Evolutionary conservation across 345 rosid species (phyloP), one percentile per base, ranked within the genome.

Genomic region (Mangifera indica): DNA sequence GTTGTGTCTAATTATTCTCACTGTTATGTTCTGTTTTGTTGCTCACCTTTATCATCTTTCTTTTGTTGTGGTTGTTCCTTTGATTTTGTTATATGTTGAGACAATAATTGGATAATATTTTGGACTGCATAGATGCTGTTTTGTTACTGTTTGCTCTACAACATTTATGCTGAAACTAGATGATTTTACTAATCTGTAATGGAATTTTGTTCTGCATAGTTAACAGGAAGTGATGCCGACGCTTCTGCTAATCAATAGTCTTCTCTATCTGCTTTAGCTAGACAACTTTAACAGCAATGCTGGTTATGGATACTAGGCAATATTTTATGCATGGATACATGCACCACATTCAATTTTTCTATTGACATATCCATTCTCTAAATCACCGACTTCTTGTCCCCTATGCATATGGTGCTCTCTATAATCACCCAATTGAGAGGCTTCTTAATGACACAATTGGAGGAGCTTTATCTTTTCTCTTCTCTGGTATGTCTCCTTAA

Each of bases 321-420:
- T 91, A 91, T 79, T 89, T 91, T 56, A 81, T 91, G 89, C 97
- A 91, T 76, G 80, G 97, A 75, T 91, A 80, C 72, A 86, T 89
- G 91, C 95, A 91, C 78, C 84, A 86, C 72, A 89, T 88, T 87
- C 87, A 89, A 86, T 89, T 87, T 82, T 79, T 91, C 55, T 91
- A 91, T 78, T 85, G 81, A 56, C 97, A 89, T 53, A 78, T 91
- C 72, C 97, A 91, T 78, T 91, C 95, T 49, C 90, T 76, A 60
- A 95, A 91, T 73, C 97, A 91, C 64, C 92, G 93, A 21, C 95
- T 91, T 18, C 77, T 91, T 15, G 95, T 89, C n/a, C 97, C 97
- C 15, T 91, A n/a, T n/a, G n/a, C n/a, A n/a, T n/a, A n/a, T n/a
- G n/a, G n/a, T n/a, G n/a, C n/a, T n/a, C n/a, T n/a, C 17, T 89